These are phyloP conservation scores for Hirsutella minnesotensis DNA, from an alignment of 2,329 filamentous ascomycete species.

Conservation along the genomic window DNA sequence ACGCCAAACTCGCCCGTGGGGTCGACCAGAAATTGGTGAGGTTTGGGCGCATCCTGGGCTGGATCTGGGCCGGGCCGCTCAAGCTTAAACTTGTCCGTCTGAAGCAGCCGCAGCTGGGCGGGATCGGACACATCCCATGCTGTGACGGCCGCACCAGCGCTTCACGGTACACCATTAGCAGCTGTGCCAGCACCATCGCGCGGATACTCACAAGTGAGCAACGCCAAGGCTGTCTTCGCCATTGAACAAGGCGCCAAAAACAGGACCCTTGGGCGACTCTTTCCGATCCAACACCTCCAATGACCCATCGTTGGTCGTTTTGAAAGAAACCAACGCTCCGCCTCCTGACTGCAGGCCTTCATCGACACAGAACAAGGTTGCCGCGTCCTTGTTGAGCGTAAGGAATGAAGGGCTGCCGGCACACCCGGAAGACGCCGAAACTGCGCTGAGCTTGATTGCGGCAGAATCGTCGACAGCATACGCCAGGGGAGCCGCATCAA, in stretches of 20 bases:
- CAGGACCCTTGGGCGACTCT: constrained; percentile 27
- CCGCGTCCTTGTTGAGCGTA: constrained; percentile 36
- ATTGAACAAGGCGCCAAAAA: constrained; percentile 32
- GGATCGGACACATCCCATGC: constrained; percentile 31
- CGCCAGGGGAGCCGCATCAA: constrained; percentile 25
- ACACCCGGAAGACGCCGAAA: constrained; percentile 34
- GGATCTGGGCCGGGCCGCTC: constrained; percentile 23
- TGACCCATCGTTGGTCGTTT: constrained; percentile 22
- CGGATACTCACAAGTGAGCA: constrained; percentile 32
- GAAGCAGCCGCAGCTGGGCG: constrained; percentile 19
- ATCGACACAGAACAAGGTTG: constrained; percentile 46
- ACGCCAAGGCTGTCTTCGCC: constrained; percentile 24
- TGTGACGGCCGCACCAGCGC: constrained; percentile 28
- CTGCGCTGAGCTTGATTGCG: constrained; percentile 23
- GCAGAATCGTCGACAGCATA: no score
- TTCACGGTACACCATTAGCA: constrained; percentile 9
- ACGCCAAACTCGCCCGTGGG: constrained; percentile 52
- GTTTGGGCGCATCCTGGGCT: constrained; percentile 44
- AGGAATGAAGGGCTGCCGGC: constrained; percentile 48
- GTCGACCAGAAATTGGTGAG: constrained; percentile 54
- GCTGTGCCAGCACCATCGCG: no score
- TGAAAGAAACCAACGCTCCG: constrained; percentile 34
- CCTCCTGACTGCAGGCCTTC: constrained; percentile 38
- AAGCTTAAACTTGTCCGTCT: constrained; percentile 28
- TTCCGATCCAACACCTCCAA: constrained; percentile 25